Conservation (phyloP, 108 stramenopile genomes). For the Aurantiochytrium sp. region DNA sequence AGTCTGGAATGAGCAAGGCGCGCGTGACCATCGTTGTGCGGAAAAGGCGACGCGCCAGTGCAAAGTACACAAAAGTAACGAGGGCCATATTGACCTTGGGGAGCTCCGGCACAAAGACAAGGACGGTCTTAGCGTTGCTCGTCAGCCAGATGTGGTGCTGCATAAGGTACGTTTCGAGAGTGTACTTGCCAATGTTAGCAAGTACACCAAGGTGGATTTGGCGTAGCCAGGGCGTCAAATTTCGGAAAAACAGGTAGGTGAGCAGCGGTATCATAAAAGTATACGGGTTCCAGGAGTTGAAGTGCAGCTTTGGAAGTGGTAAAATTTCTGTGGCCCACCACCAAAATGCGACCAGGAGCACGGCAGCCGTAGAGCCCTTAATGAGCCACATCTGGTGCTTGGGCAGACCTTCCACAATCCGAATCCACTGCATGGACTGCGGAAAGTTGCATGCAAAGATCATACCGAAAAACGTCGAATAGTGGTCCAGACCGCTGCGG, state of each 20-base stretch:
- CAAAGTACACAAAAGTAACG: conserved; percentile 1
- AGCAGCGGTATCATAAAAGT: conserved; percentile 80
- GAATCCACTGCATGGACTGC: conserved; percentile 67
- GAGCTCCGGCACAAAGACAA: conserved; percentile 29
- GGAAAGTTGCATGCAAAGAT: conserved; percentile 87
- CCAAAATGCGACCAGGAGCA: conserved; percentile 51
- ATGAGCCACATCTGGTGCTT: conserved; percentile 37
- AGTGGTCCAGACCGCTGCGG: conserved; percentile 85
- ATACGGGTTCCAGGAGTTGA: conserved; percentile 91
- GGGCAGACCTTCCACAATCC: conserved; percentile 68
- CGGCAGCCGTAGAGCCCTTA: conserved; percentile 52
- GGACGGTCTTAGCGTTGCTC: conserved; percentile 52
- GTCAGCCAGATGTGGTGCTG: conserved; percentile 96
- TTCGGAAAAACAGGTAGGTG: conserved; percentile 84
- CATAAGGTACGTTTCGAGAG: conserved; percentile 93
- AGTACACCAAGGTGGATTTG: conserved; percentile 69
- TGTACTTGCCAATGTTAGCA: conserved; percentile 86
- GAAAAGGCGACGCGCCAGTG: background rate
- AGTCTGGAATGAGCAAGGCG: background rate
- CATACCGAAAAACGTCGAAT: conserved; percentile 91
- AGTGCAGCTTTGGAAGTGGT: conserved; percentile 62
- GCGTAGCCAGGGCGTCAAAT: conserved; percentile 72
- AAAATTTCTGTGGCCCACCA: conserved; percentile 74
- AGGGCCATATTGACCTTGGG: background rate
- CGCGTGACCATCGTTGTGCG: background rate